phyloP scores from a whole-genome alignment of 495 filamentous ascomycete species.

The Pyrenopolyporus hunteri region DNA sequence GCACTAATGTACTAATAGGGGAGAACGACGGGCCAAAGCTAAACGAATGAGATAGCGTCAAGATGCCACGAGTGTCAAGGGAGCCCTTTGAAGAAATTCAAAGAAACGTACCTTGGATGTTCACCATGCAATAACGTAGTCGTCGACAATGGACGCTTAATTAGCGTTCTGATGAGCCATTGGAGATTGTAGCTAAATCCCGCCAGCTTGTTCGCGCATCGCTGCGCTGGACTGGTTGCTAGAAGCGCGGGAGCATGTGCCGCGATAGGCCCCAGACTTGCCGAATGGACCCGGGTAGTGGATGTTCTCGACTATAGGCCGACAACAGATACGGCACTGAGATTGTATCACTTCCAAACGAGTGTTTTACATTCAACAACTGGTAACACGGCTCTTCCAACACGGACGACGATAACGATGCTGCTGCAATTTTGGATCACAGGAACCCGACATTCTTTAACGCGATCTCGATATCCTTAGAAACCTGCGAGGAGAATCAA shows the following conservation, averaged over 20 bases:
- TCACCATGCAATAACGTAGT: conserved; percentile 9
- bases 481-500: conserved; percentile 44
- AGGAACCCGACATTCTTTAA: conserved; percentile 49
- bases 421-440: conserved; percentile 38
- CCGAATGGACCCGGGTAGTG: conserved; percentile 1
- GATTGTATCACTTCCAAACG: conserved; percentile 24
- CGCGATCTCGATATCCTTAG: conserved; percentile 41
- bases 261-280: conserved; percentile 7
- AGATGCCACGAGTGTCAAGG: conserved; percentile 48
- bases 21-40: neutral
- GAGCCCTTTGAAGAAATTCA: conserved; percentile 19
- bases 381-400: conserved; percentile 9
- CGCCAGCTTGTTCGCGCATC: conserved; percentile 11
- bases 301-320: neutral
- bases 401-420: too few species aligned
- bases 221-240: neutral
- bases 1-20: conserved; percentile 11
- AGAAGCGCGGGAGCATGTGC: conserved; percentile 1
- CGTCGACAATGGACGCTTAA: conserved; percentile 7
- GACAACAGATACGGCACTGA: neutral
- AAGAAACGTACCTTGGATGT: conserved; percentile 25
- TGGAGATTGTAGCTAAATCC: conserved; percentile 15
- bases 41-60: conserved; percentile 52
- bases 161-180: neutral
- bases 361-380: conserved; percentile 21